Conservation (phyloP, 805 yeast species). For the Candida sithepensis region DNA sequence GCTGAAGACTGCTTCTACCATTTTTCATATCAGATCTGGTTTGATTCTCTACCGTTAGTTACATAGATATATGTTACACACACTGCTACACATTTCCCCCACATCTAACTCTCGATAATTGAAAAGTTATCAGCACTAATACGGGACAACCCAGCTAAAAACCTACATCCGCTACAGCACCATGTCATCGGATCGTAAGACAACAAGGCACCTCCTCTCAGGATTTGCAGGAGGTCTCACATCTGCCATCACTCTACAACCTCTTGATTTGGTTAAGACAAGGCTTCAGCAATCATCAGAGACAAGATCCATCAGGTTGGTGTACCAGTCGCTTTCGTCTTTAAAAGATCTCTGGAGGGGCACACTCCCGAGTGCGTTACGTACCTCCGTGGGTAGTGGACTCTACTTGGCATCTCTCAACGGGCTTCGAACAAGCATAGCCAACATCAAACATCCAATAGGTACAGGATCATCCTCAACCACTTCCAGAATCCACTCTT, state of each 20-base stretch:
- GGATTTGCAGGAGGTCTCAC: slow-evolving; percentile 85
- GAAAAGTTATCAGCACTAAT: too few relatives aligned
- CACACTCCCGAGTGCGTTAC: slow-evolving; percentile 81
- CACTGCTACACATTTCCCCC: too few relatives aligned
- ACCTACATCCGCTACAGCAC: too few relatives aligned
- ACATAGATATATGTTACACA: too few relatives aligned
- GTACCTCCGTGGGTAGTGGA: slow-evolving; percentile 91
- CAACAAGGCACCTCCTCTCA: slow-evolving; percentile 58
- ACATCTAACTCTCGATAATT: background rate
- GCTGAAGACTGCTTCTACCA: too few relatives aligned
- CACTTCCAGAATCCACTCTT: slow-evolving; percentile 9
- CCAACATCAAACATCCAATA: slow-evolving; percentile 26
- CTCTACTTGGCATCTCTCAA: slow-evolving; percentile 76
- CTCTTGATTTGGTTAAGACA: slow-evolving; percentile 85
- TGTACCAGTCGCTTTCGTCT: slow-evolving; percentile 38
- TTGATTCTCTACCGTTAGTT: background rate
- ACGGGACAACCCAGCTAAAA: too few relatives aligned
- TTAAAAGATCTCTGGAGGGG: slow-evolving; percentile 81
- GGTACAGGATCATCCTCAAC: slow-evolving; percentile 4
- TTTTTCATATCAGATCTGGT: background rate
- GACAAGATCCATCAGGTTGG: slow-evolving; percentile 28
- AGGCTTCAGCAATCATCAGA: slow-evolving; percentile 64
- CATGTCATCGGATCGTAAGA: slow-evolving; percentile 8
- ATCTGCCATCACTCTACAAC: slow-evolving; percentile 78
- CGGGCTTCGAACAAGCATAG: slow-evolving; percentile 49